A percentile compares a stretch with the other conserved stretches of the same genome.
Conservation (phyloP, 228 moss, liverwort and hornwort genomes). For the Sphagnum magellanicum region DNA sequence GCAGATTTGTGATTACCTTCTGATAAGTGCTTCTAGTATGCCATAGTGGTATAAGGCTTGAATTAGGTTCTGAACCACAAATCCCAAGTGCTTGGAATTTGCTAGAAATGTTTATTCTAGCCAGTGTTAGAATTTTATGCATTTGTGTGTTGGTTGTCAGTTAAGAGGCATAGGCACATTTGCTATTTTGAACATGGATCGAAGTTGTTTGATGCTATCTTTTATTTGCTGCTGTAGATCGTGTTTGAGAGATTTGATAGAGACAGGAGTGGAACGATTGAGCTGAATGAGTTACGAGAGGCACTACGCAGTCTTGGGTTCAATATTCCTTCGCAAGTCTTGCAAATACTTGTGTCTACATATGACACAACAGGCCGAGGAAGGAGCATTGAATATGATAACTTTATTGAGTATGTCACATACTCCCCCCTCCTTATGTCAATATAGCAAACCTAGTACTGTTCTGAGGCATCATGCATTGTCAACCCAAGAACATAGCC, state of each 20-base stretch:
- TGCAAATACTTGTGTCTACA: constrained; percentile 69
- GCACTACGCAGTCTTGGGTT: constrained; percentile 74
- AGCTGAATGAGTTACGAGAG: constrained; percentile 57
- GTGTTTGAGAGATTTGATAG: constrained; percentile 76
- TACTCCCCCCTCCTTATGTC: not conserved
- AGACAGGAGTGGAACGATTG: constrained; percentile 78
- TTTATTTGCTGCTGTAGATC: constrained; percentile 8
- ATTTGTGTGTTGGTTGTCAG: not conserved
- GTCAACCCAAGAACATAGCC: not conserved
- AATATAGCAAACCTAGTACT: not conserved
- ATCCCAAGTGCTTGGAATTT: not conserved
- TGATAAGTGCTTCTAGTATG: no score
- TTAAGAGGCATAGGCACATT: not conserved
- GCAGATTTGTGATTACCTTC: no score
- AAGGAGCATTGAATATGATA: constrained; percentile 65
- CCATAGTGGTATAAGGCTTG: not conserved
- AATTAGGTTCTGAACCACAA: not conserved
- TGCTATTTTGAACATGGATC: not conserved
- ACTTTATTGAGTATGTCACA: constrained; percentile 76
- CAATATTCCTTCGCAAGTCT: constrained; percentile 52
- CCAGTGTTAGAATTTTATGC: not conserved
- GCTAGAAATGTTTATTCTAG: not conserved
- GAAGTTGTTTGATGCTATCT: not conserved
- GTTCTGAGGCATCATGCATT: not conserved
- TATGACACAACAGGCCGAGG: constrained; percentile 57